These are phyloP conservation scores for Stramenopiles sp. DNA, from an alignment of 352 stramenopile genomes.

Conservation along the genomic window DNA sequence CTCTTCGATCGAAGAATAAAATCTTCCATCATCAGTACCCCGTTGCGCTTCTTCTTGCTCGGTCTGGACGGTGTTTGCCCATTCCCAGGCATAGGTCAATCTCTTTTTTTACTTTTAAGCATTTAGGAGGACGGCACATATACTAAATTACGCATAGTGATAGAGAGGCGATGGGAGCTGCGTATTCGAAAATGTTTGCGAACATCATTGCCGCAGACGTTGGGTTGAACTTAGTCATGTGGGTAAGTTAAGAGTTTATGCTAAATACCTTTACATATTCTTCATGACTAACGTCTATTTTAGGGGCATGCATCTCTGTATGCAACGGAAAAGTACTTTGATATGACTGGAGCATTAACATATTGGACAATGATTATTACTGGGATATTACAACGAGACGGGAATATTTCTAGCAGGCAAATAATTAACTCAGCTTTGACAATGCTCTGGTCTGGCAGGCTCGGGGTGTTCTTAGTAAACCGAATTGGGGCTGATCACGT, in stretches of 20 bases:
- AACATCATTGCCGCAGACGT: not conserved
- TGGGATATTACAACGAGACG: constrained; percentile 20
- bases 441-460: constrained; percentile 46
- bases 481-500: constrained; percentile 41
- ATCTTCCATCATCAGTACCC: no score
- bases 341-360: constrained; percentile 50
- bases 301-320: not conserved
- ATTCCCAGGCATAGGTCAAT: no score
- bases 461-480: constrained; percentile 49
- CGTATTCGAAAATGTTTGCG: not conserved
- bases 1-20: no score
- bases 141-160: no score
- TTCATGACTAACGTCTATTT: no score
- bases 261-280: no score
- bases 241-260: no score
- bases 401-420: constrained; percentile 32
- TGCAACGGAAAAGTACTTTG: constrained; percentile 45
- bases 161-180: not conserved
- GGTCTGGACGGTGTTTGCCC: no score
- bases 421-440: constrained; percentile 40
- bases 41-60: no score
- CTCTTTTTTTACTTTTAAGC: no score
- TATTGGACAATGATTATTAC: constrained; percentile 39
- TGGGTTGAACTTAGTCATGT: not conserved
- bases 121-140: no score